Conservation (phyloP, 139 green algal genomes). For the Chlorella sorokiniana region DNA sequence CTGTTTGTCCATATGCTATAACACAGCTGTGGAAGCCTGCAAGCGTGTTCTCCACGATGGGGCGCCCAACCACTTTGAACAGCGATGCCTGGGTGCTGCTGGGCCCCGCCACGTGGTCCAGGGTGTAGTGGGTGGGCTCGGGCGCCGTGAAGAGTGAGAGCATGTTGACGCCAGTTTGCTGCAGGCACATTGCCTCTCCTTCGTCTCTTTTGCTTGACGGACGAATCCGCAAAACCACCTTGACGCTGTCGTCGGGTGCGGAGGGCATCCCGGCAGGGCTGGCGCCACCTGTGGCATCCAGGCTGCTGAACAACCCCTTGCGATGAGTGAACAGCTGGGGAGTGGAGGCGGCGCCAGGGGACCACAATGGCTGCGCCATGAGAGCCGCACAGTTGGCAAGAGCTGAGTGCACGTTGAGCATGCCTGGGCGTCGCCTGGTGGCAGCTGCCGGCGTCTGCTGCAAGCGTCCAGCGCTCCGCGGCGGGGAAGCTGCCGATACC, state of each 20-base stretch:
- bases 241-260: slow-evolving; percentile 13
- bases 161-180: slow-evolving; percentile 14
- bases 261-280: not conserved
- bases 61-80: slow-evolving; percentile 61
- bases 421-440: no score
- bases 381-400: not conserved
- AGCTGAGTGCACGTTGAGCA: not conserved
- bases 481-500: no score
- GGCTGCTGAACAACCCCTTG: not conserved
- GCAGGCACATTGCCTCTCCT: slow-evolving; percentile 40
- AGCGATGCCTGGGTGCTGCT: slow-evolving; percentile 59
- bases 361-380: not conserved
- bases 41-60: slow-evolving; percentile 76
- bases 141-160: slow-evolving; percentile 17
- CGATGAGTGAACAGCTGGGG: slow-evolving; percentile 26
- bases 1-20: slow-evolving; percentile 75
- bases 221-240: slow-evolving; percentile 57
- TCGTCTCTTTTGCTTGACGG: slow-evolving; percentile 40
- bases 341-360: not conserved
- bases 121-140: slow-evolving; percentile 52
- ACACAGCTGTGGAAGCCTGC: slow-evolving; percentile 75
- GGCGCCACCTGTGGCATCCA: not conserved
- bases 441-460: no score
- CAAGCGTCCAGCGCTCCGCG: no score
- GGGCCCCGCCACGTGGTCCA: slow-evolving; percentile 61